Evolutionary conservation across 1,139 yeast species (phyloP), one percentile per base, ranked within the genome.

Genomic region (Geotrichum candidum): DNA sequence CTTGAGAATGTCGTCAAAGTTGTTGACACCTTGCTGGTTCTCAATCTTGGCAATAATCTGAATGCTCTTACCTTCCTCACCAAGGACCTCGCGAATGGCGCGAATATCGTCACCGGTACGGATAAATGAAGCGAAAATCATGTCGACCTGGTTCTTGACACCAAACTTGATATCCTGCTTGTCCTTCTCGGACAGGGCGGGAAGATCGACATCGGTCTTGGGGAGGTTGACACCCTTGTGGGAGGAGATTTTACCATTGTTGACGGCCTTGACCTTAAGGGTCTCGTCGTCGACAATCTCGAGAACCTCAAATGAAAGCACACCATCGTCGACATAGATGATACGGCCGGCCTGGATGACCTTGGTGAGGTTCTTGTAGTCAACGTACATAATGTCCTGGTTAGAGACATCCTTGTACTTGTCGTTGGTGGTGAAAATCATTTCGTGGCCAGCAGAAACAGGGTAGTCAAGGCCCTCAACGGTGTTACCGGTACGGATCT

Each of bases 191-290:
- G 96, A 88, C 70, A 94, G 84, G 70, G 99, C 97, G 69, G 99
- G 99, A 76, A 94, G 85, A 78, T 94, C 99, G 72, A 94, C 99
- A 76, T 94, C 98, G 69, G 99, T 94, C 78, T 95, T 95, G 78
- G 99, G 99, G 77, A 94, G 84, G 83, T 94, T 95, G 71, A 94
- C 98, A 81, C 99, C 99, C 86, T 95, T 94, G 84, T 91, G 97
- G 68, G 97, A 90, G 68, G 88, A 89, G 77, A 95, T 87, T 80
- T 85, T 89, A 81, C 99, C 99, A 68, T 95, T 89, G 81, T 94
- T 95, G 77, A 92, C 82, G 65, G 97, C 88, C 74, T 80, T 83
- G 73, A 91, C 99, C 80, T 83, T 88, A 78, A 94, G 82, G 74
- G 92, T 91, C 76, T 82, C 73, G 67, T 81, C 87, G 76, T 94